These are phyloP conservation scores for Penicillium sp. DNA, from an alignment of 2,329 filamentous ascomycete genomes.

Conservation along the genomic window DNA sequence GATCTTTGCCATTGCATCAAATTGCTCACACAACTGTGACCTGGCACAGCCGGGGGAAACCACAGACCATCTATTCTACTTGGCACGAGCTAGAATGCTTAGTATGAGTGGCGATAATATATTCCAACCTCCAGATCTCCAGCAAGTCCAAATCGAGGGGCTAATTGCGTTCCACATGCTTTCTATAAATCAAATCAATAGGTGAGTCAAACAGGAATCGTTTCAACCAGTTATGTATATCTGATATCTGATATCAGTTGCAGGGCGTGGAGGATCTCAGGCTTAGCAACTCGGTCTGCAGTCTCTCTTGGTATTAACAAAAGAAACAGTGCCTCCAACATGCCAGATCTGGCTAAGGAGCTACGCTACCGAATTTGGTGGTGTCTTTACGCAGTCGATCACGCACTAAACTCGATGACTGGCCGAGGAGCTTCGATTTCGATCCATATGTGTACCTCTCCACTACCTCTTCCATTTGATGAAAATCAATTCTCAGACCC, in stretches of 20 bases:
- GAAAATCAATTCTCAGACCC: conserved; percentile 23
- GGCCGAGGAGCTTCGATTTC: conserved; percentile 37
- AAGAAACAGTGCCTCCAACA: conserved; percentile 29
- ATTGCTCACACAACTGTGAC: conserved; percentile 32
- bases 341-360: conserved; percentile 36
- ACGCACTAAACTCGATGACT: conserved; percentile 40
- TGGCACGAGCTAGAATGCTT: conserved; percentile 38
- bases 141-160: conserved; percentile 42
- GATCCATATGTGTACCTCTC: conserved; percentile 12
- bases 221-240: not conserved
- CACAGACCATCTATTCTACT: conserved; percentile 36
- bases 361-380: conserved; percentile 42
- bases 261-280: conserved; percentile 38
- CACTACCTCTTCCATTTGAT: conserved; percentile 16
- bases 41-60: conserved; percentile 27
- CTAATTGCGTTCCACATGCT: conserved; percentile 39
- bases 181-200: conserved; percentile 38
- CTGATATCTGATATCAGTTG: not conserved
- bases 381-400: conserved; percentile 38
- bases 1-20: conserved; percentile 42
- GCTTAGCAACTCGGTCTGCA: conserved; percentile 37
- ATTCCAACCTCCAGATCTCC: conserved; percentile 38
- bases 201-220: conserved; percentile 23
- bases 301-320: conserved; percentile 41
- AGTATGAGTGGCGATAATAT: conserved; percentile 32